phyloP scores from a whole-genome alignment of 805 yeast genomes.

The Barnettozyma siamensis region DNA sequence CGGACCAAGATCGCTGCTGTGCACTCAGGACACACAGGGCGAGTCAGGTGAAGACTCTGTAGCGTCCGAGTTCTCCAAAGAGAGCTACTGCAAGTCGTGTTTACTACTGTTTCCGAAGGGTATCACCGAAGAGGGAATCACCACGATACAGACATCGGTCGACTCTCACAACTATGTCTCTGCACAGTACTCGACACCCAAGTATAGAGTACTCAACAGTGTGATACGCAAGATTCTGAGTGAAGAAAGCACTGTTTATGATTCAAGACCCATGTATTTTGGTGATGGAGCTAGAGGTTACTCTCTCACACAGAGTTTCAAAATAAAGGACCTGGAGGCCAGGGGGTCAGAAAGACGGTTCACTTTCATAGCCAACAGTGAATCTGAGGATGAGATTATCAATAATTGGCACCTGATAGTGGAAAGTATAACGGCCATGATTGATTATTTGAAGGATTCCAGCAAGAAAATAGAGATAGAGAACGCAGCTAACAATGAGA shows the following conservation, averaged over 20 bases:
- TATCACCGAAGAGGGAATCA: slow-evolving; percentile 16
- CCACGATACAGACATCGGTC: slow-evolving; percentile 29
- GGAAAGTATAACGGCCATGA: slow-evolving; percentile 35
- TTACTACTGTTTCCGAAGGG: slow-evolving; percentile 43
- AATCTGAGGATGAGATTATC: slow-evolving; percentile 46
- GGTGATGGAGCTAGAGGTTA: slow-evolving; percentile 60
- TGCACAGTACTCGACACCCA: slow-evolving; percentile 54
- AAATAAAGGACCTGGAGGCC: slow-evolving; percentile 57
- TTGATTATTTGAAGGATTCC: slow-evolving; percentile 32
- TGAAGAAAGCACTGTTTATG: slow-evolving; percentile 58
- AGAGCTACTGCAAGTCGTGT: slow-evolving; percentile 57
- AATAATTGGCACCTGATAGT: slow-evolving; percentile 48
- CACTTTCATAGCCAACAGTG: slow-evolving; percentile 51
- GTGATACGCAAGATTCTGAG: slow-evolving; percentile 59
- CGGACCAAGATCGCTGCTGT: slow-evolving; percentile 63
- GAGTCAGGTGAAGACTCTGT: slow-evolving; percentile 21
- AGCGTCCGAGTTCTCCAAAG: slow-evolving; percentile 37
- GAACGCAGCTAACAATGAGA: slow-evolving; percentile 33
- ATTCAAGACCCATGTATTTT: slow-evolving; percentile 53
- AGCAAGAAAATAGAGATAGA: slow-evolving; percentile 25
- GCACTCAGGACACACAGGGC: slow-evolving; percentile 43
- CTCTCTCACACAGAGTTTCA: slow-evolving; percentile 55
- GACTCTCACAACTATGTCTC: slow-evolving; percentile 28
- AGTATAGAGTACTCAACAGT: slow-evolving; percentile 51
- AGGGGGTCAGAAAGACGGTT: slow-evolving; percentile 72